Percentiles rank a stretch among this genome's conserved stretches.
These are phyloP conservation scores for Malassezia globosa DNA, from an alignment of 1,284 basidiomycete species.

Conservation along the genomic window DNA sequence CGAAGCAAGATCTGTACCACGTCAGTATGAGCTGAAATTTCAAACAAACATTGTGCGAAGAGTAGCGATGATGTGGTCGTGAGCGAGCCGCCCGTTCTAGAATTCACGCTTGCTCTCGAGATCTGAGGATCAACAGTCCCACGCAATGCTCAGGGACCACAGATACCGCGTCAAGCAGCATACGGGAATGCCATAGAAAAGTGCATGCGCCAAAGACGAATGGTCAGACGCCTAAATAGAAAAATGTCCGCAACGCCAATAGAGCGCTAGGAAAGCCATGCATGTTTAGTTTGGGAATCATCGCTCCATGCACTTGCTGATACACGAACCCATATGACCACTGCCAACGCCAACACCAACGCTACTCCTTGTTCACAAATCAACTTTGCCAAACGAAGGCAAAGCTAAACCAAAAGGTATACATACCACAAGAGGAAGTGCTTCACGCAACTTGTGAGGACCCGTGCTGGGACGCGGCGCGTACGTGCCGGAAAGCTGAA, in stretches of 20 bases:
- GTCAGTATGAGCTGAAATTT: constrained; percentile 12
- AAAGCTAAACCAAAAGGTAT: not conserved
- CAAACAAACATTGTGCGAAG: not conserved
- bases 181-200: not conserved
- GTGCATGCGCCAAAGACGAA: not conserved
- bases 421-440: constrained; percentile 55
- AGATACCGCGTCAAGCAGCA: no score
- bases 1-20: constrained; percentile 72
- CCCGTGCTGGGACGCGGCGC: constrained; percentile 92
- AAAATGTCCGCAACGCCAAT: constrained; percentile 7
- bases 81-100: not conserved
- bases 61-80: not conserved
- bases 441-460: constrained; percentile 98
- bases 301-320: constrained; percentile 7
- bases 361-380: no score
- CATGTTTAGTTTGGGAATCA: constrained; percentile 12
- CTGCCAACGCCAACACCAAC: no score
- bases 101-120: no score
- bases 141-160: no score
- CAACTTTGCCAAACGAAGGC: no score
- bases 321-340: no score
- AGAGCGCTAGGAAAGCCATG: constrained; percentile 19
- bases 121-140: no score
- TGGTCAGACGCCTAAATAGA: constrained; percentile 12
- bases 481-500: constrained; percentile 77